A percentile compares a stretch with the other conserved stretches of the same genome.
These are phyloP conservation scores for Alnus rubra DNA, from an alignment of 306 rosid species.

Conservation along the genomic window DNA sequence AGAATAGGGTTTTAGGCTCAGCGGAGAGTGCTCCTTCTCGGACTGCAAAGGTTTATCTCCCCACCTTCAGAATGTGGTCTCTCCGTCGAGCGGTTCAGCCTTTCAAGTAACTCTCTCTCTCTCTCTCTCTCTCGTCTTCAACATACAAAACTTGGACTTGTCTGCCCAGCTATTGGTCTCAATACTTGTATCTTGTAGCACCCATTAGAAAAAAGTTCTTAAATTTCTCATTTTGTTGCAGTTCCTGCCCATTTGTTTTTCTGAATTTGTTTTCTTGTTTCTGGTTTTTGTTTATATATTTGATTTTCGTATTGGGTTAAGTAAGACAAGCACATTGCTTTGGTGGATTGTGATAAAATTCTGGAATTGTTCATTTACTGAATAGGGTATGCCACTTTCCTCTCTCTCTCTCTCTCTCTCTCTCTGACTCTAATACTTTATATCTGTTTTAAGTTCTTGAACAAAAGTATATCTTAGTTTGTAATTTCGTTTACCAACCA, in stretches of 20 bases:
- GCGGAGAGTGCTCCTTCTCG: background rate
- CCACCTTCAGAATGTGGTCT: constrained; percentile 7
- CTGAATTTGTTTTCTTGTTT: background rate
- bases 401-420: no score
- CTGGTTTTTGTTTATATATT: no score
- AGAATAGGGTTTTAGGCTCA: background rate
- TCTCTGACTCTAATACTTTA: background rate
- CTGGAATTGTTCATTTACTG: background rate
- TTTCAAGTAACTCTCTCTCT: constrained; percentile 12
- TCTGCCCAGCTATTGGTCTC: background rate
- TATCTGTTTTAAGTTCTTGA: background rate
- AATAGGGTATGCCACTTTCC: background rate
- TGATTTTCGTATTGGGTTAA: background rate
- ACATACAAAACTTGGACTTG: background rate
- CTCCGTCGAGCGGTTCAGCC: constrained; percentile 1
- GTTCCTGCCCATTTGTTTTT: background rate
- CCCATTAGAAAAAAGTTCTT: background rate
- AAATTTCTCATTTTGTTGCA: background rate
- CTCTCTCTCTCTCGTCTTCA: background rate
- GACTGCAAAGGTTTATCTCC: background rate
- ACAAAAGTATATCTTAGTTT: background rate
- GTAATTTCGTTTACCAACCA: background rate
- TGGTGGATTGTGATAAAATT: background rate
- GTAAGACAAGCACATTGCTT: background rate
- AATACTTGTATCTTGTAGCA: background rate